Base-by-base conservation (phyloP, 345 rosid species). In the Euphorbia lathyris region DNA sequence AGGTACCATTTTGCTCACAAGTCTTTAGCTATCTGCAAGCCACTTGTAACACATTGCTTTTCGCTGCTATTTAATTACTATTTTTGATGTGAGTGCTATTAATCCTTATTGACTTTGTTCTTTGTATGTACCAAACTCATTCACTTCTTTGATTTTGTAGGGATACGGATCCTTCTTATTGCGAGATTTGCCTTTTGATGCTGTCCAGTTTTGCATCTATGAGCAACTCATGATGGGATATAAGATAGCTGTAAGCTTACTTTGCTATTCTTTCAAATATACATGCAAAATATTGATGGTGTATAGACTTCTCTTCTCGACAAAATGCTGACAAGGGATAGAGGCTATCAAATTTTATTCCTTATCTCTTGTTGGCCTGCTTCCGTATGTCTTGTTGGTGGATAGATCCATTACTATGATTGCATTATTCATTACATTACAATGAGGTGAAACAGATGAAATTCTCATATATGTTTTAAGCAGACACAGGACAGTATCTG, bases 181-280 rank as follows among this genome's bases (percentile, higher is more conserved):
- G 82, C 82, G 97, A 79, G 98, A 94, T 84, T 86, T 94, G 78
- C 97, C 97, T 27, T 94, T 94, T 83, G 98, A 94, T 80, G 98
- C 97, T 43, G 81, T 90, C 72, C 98, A 94, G 71, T 94, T 94
- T 81, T 94, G 97, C 83, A 84, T 94, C 74, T 94, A 94, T 43
- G 97, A 94, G 87, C 97, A 94, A 83, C 83, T 94, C 42, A 86
- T 93, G 59, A 75, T 92, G 72, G 96, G 95, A 50, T 94, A 91
- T 78, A 94, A 86, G 65, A 81, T 62, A 29, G 96, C 87, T 34
- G 98, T 90, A 86, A 85, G 86, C 65, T 72, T 77, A 3, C 50
- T 62, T 60, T 62, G 48, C 22, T 38, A 38, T 11, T 62, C 1
- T 62, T 62, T 20, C 12, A 42, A 9, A 19, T 59, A 4, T 17